A percentile compares a stretch with the other conserved stretches of the same genome.
phyloP scores from a whole-genome alignment of 176 grass and related monocot genomes.

The Aegilops sharonensis region DNA sequence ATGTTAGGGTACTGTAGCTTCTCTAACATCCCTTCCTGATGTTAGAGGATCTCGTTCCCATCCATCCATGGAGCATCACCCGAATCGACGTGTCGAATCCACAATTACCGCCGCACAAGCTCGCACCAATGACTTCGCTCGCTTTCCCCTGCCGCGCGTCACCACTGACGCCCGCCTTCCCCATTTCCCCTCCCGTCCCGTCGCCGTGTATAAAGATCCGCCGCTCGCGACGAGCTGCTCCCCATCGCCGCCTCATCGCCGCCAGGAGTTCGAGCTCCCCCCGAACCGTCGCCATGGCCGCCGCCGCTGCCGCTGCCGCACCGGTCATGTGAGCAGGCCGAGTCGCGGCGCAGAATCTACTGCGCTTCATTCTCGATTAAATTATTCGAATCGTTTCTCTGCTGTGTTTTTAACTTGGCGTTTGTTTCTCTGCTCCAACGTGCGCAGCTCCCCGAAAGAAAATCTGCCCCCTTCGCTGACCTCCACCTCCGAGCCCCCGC shows the following conservation, averaged over 20 bases:
- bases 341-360: neutral
- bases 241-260: neutral
- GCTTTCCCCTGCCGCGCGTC: slow-evolving; percentile 20
- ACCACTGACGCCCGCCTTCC: slow-evolving; percentile 30
- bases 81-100: slow-evolving; percentile 17
- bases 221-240: neutral
- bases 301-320: slow-evolving; percentile 2
- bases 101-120: neutral
- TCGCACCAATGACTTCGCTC: slow-evolving; percentile 26
- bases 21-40: no score
- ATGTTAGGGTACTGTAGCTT: no score
- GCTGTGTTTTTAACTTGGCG: neutral
- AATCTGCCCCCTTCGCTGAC: slow-evolving; percentile 53
- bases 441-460: slow-evolving; percentile 45
- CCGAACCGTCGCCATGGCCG: slow-evolving; percentile 41
- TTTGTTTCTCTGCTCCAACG: neutral
- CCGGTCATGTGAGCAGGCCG: slow-evolving; percentile 32
- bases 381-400: neutral
- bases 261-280: neutral
- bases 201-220: slow-evolving; percentile 26
- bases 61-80: neutral
- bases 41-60: neutral
- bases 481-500: slow-evolving; percentile 59
- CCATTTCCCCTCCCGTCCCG: neutral
- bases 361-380: neutral